These are phyloP conservation scores for Euphorbia celastroides DNA, from an alignment of 441 rosid genomes.

Conservation along the genomic window DNA sequence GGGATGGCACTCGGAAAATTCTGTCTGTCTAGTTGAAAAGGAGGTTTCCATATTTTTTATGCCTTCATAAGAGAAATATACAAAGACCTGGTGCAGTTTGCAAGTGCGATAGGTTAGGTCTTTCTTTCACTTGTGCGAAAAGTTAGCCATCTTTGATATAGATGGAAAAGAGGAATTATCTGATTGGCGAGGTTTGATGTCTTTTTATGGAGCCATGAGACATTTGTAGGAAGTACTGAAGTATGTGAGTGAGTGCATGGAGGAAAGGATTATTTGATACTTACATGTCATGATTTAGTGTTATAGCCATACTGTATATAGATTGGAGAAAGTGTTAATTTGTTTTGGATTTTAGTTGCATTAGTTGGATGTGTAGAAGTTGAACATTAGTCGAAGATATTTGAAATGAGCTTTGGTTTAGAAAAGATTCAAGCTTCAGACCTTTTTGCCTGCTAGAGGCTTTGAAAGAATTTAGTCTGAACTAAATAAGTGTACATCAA, in stretches of 20 bases:
- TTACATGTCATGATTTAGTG: not conserved
- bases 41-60: not conserved
- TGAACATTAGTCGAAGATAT: slow-evolving; percentile 7
- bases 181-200: not conserved
- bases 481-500: not conserved
- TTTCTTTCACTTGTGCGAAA: not conserved
- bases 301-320: not conserved
- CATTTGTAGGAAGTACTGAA: slow-evolving; percentile 5
- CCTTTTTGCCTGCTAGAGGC: slow-evolving; percentile 6
- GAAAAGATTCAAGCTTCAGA: no score
- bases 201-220: not conserved
- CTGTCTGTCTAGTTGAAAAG: slow-evolving; percentile 14
- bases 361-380: slow-evolving; percentile 14
- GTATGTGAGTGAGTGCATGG: not conserved
- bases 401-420: no score
- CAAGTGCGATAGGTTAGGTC: slow-evolving; percentile 1
- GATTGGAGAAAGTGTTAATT: slow-evolving; percentile 8
- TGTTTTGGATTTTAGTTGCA: not conserved
- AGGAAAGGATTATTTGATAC: not conserved
- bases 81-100: no score
- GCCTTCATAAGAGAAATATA: not conserved
- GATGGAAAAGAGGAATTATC: not conserved
- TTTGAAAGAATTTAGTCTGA: not conserved
- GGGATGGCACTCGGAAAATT: slow-evolving; percentile 12
- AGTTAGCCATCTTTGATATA: not conserved